Evolutionary conservation across 2,329 filamentous ascomycete species (phyloP), one percentile per base, ranked within the genome.

Genomic region (Aspergillus amoenus): DNA sequence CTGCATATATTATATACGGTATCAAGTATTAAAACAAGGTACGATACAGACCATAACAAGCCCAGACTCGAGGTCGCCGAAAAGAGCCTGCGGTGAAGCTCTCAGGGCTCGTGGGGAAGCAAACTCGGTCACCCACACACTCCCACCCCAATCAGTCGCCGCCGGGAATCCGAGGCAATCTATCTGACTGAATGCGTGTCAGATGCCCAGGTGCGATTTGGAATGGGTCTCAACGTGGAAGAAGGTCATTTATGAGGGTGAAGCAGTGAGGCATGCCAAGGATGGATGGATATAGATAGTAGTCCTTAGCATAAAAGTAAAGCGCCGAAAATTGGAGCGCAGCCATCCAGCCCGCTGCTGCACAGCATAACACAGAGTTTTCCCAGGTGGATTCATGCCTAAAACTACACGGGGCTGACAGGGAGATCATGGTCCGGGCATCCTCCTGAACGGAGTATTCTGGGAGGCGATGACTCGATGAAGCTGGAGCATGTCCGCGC

Each of bases 41-140:
- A 60, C 55, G 37, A 55, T 61, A 58, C 30, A 18, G 15, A 34
- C 61, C 52, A 30, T 9, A 27, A 61, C 56, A 17, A 11, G 43
- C 54, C 57, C 34, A 44, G 46, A 52, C 55, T 27, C 51, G 37
- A 54, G 47, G 18, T 15, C 52, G 56, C 70, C 70, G 54, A 69
- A 72, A 71, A 65, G 64, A 70, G 70, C 49, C 63, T 72, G 68
- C 71, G 71, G 71, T 73, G 71, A 73, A 66, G 56, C 24, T 48
- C 54, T 60, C 21, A 21, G 21, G 21, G 21, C 21, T 21, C 60
- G 59, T 61, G 60, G 62, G 53, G 55, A 57, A 62, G 17, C 21
- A 46, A 57, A 55, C 51, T 56, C 53, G 49, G 50, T 46, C 55
- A 49, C 55, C 58, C 54, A 56, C 56, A 56, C 48, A 30, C 27